phyloP scores from a whole-genome alignment of 768 basidiomycete genomes.

The Mycena leptocephala region DNA sequence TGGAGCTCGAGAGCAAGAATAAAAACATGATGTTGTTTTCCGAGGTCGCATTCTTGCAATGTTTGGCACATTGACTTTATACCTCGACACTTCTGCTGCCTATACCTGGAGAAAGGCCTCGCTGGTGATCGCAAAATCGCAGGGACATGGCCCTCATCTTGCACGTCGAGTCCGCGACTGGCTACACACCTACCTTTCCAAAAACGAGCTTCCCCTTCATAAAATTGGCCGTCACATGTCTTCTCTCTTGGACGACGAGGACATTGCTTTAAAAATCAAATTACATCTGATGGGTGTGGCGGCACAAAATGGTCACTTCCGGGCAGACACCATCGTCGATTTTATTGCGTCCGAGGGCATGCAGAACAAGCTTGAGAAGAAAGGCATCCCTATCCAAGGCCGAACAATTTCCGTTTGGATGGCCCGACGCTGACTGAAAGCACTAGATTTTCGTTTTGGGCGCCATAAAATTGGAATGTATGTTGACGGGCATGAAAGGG shows the following conservation, averaged over 20 bases:
- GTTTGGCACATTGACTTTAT: slow-evolving; percentile 52
- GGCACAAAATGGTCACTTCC: slow-evolving; percentile 45
- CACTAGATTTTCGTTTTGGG: slow-evolving; percentile 48
- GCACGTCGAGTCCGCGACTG: no score
- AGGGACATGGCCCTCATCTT: no score
- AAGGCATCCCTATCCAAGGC: neutral
- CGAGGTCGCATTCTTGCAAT: slow-evolving; percentile 46
- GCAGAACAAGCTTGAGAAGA: slow-evolving; percentile 35
- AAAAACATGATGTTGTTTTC: slow-evolving; percentile 51
- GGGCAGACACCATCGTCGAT: slow-evolving; percentile 50
- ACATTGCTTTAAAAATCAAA: slow-evolving; percentile 43
- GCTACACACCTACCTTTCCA: no score
- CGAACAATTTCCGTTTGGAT: slow-evolving; percentile 42
- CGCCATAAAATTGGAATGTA: slow-evolving; percentile 52
- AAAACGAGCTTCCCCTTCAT: slow-evolving; percentile 20
- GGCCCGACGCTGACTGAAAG: slow-evolving; percentile 51
- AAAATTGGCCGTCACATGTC: slow-evolving; percentile 36
- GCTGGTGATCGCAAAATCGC: slow-evolving; percentile 37
- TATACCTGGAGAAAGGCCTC: slow-evolving; percentile 54
- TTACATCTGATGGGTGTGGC: slow-evolving; percentile 44
- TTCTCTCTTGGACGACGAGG: slow-evolving; percentile 51
- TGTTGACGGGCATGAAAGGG: slow-evolving; percentile 54
- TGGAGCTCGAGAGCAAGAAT: slow-evolving; percentile 38
- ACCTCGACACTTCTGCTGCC: slow-evolving; percentile 46
- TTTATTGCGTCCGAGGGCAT: slow-evolving; percentile 42